These are phyloP conservation scores for Boletus rubroflammeus DNA, from an alignment of 768 basidiomycete species.

Conservation along the genomic window DNA sequence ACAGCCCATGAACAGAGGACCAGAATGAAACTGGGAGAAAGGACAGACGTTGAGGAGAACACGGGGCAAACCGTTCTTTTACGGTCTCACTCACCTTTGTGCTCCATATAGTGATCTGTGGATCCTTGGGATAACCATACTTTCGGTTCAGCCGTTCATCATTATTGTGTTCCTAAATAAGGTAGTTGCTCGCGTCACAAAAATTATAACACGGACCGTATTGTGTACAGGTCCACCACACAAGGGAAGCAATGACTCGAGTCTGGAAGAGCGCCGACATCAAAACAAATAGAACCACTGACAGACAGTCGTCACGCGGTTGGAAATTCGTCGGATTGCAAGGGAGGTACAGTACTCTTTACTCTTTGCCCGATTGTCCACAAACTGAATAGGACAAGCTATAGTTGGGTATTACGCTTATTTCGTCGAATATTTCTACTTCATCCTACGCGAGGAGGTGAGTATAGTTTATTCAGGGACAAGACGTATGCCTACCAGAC, in stretches of 20 bases:
- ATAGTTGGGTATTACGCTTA: constrained; percentile 30
- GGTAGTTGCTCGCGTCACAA: not conserved
- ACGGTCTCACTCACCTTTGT: constrained; percentile 2
- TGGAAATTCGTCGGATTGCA: constrained; percentile 26
- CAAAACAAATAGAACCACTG: not conserved
- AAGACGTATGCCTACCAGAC: constrained; percentile 32
- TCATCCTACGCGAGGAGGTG: constrained; percentile 16
- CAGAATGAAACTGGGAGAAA: not conserved
- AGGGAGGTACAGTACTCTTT: constrained; percentile 32
- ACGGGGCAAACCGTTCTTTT: not conserved
- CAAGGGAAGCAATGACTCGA: not conserved
- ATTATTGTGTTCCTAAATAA: constrained; percentile 3
- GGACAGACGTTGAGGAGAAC: not conserved
- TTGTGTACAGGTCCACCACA: not conserved
- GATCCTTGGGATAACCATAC: not conserved
- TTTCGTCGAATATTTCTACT: constrained; percentile 19
- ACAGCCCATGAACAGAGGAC: not conserved
- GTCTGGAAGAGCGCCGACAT: not conserved
- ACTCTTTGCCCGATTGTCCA: constrained; percentile 22
- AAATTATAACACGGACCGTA: not conserved
- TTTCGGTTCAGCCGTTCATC: not conserved
- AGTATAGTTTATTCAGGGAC: constrained; percentile 1
- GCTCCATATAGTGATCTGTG: not conserved
- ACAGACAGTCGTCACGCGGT: constrained; percentile 1
- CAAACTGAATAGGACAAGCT: constrained; percentile 18